Conservation (phyloP, 2,329 filamentous ascomycete genomes). For the Ophiostoma fasciatum region DNA sequence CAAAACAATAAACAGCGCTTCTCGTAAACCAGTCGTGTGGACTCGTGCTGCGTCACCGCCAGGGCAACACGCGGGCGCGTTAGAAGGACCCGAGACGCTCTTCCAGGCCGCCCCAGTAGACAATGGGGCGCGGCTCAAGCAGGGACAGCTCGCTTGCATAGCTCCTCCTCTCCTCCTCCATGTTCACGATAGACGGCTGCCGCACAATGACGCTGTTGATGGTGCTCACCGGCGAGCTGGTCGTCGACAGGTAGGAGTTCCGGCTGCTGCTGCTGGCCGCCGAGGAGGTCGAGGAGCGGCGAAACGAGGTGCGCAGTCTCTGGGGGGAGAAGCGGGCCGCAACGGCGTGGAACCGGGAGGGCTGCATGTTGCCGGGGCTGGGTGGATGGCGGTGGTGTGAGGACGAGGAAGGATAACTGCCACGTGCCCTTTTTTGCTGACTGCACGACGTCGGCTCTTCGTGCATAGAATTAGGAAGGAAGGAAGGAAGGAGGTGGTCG, state of each 20-base stretch:
- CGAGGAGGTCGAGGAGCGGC: slow-evolving; percentile 26
- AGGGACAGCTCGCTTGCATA: slow-evolving; percentile 39
- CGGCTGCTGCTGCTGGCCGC: slow-evolving; percentile 27
- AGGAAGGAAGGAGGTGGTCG: too few relatives aligned
- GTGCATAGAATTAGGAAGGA: too few relatives aligned
- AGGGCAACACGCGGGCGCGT: neutral
- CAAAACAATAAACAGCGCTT: too few relatives aligned
- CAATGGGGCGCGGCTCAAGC: slow-evolving; percentile 46
- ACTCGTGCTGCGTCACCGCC: neutral
- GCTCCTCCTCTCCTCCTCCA: slow-evolving; percentile 40
- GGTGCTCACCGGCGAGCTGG: slow-evolving; percentile 29
- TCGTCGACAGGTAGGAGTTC: slow-evolving; percentile 28
- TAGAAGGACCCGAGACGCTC: slow-evolving; percentile 35
- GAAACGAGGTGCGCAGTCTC: slow-evolving; percentile 35
- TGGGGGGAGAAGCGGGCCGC: slow-evolving; percentile 35
- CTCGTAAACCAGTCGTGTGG: neutral
- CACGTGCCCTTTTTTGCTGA: too few relatives aligned
- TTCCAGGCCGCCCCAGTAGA: slow-evolving; percentile 49
- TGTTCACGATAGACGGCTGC: slow-evolving; percentile 40
- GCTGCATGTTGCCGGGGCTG: slow-evolving; percentile 30
- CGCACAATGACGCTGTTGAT: slow-evolving; percentile 45
- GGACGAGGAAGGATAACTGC: too few relatives aligned
- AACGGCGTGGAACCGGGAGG: slow-evolving; percentile 34
- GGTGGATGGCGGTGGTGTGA: neutral
- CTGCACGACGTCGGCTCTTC: too few relatives aligned